Base-by-base conservation (phyloP, 176 grass and related monocot species). In the Eragrostis curvula region DNA sequence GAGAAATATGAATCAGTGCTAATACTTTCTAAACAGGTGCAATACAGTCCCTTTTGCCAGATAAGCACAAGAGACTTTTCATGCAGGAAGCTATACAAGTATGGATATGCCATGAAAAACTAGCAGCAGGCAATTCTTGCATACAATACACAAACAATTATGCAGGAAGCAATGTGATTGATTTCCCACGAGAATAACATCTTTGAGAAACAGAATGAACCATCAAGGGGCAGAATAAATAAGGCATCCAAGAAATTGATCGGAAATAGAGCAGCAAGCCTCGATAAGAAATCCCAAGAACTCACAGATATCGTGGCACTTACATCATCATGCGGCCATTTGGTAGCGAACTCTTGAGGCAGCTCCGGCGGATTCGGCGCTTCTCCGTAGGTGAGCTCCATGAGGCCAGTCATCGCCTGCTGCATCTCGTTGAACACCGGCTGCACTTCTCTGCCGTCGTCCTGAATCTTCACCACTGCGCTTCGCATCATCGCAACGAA, bases 321-420 rank as follows among this genome's bases (percentile, higher is more conserved):
- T 81, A 89, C 87, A 76, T 75, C 52, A 61, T 12, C 14, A 21
- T 24, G 5, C 68, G 18, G 62, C 82, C 63, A 85, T 70, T 44
- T 75, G 18, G 76, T 85, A 41, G 76, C 32, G 32, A 85, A 85
- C 16, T 70, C 76, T 30, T 23, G 15, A 55, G 82, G 87, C 45
- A 85, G 77, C 65, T 70, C 20, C 13, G 77, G 87, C 47, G 61
- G 52, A 51, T 70, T 61, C 23, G 69, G 75, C 45, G 9, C 9
- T 63, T 75, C 70, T 27, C 55, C 18, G 77, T 75, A 70, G 25
- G 62, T 27, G 77, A 81, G 43, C 49, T 89, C 64, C 82, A 85
- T 62, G 77, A 89, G 82, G 17, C 81, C 81, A n/a, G 82, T 56
- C 50, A 89, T 80, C 28, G 70, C 82, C 53, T 75, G 44, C 70